Percentiles rank a stretch among this genome's conserved stretches.
phyloP scores from a whole-genome alignment of 768 basidiomycete genomes.

The Pholiota conissans region DNA sequence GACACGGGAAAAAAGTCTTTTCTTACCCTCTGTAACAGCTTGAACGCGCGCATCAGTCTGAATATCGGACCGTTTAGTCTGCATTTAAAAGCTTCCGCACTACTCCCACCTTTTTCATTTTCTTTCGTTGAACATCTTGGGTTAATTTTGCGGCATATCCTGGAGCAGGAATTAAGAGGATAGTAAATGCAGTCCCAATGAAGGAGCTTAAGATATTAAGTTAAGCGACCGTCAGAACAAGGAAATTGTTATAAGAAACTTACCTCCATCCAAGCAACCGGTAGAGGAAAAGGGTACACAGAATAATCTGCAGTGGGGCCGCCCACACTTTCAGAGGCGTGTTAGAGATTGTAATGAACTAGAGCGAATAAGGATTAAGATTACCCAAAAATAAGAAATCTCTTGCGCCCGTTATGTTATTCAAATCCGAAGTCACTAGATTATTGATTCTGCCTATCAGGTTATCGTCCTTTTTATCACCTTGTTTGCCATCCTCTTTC shows the following conservation, averaged over 20 bases:
- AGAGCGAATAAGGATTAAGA: not conserved
- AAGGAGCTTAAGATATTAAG: slow-evolving; percentile 40
- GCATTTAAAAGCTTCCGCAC: too few relatives aligned
- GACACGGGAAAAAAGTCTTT: not conserved
- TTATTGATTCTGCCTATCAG: slow-evolving; percentile 78
- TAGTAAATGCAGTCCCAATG: slow-evolving; percentile 52
- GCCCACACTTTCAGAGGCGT: slow-evolving; percentile 26
- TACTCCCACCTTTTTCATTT: slow-evolving; percentile 43
- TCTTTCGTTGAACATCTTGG: slow-evolving; percentile 46
- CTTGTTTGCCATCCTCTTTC: too few relatives aligned
- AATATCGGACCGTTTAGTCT: not conserved
- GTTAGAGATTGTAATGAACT: too few relatives aligned
- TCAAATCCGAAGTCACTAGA: slow-evolving; percentile 64
- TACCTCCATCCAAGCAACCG: slow-evolving; percentile 46
- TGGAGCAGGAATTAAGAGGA: slow-evolving; percentile 56
- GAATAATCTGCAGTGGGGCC: slow-evolving; percentile 38
- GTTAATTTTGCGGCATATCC: slow-evolving; percentile 50
- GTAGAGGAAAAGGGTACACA: slow-evolving; percentile 45
- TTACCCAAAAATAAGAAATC: slow-evolving; percentile 32
- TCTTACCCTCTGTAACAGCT: slow-evolving; percentile 57
- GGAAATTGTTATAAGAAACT: slow-evolving; percentile 1
- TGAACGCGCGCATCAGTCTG: slow-evolving; percentile 60
- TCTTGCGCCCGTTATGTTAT: slow-evolving; percentile 32
- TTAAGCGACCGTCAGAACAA: too few relatives aligned
- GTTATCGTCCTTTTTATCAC: slow-evolving; percentile 28